Base-by-base conservation (phyloP, 106 monocot genomes). In the Dendrobium chrysotoxum region DNA sequence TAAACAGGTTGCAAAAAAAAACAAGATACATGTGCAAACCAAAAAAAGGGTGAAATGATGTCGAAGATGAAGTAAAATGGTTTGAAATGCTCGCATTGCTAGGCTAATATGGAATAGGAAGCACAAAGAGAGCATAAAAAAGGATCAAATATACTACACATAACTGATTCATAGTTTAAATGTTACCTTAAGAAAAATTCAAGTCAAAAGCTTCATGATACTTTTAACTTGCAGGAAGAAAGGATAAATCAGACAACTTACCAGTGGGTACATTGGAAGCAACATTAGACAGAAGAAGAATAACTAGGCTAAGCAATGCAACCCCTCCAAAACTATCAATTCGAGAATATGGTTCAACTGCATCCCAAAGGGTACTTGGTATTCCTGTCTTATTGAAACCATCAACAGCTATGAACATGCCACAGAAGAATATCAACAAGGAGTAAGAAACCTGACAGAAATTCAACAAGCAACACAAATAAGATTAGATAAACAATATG, bases 311-410 rank as follows among this genome's bases (percentile, higher is more conserved):
- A 53, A 77, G 77, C 39, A 77, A 50, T 11, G 77, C 77, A 53
- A 77, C 26, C 47, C 77, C 77, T 53, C 77, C 53, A 53, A 53
- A 25, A 16, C 47, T 77, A 47, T 53, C 47, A 53, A 77, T 77
- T 9, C 53, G 77, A 3, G 77, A 46, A 77, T 77, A 31, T 2
- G 50, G 46, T 28, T 77, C 77, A 17, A 77, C 53, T 4, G 28
- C 74, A 18, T 74, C 40, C 74, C 74, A 74, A 18, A 74, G 20
- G 74, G 40, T 41, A 21, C 40, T 74, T 3, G 77, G 77, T 25
- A 77, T 77, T 46, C 77, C 77, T 10, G 77, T 77, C 53, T 53
- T 77, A 77, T 77, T 77, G 31, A 77, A 77, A 5, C 77, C 77
- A 47, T 77, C 77, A 23, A 77, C 77, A 28, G 77, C 28, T 77